Evolutionary conservation across 768 basidiomycete genomes (phyloP).

Genomic region (Pulveroboletus sp.): DNA sequence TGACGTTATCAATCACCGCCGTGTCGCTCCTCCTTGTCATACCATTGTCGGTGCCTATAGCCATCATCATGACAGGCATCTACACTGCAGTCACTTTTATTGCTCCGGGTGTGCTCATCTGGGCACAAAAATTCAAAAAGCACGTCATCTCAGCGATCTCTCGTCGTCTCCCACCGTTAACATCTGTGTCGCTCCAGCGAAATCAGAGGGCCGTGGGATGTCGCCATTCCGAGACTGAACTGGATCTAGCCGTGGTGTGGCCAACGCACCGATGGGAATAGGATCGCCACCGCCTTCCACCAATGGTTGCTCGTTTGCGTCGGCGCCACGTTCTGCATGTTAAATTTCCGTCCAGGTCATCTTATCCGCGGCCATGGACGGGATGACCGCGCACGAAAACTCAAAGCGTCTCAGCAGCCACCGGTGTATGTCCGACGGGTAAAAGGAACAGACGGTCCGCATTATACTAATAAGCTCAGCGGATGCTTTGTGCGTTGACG

Average conservation of each 20-base stretch:
- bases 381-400: slow-evolving; percentile 1
- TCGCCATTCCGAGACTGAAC: slow-evolving; percentile 72
- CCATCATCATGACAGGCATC: slow-evolving; percentile 48
- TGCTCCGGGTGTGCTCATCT: slow-evolving; percentile 72
- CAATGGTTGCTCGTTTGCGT: slow-evolving; percentile 13
- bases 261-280: slow-evolving; percentile 22
- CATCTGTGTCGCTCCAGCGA: slow-evolving; percentile 50
- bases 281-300: slow-evolving; percentile 27
- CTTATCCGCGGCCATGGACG: slow-evolving; percentile 25
- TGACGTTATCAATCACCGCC: slow-evolving; percentile 54
- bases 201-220: slow-evolving; percentile 89
- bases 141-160: slow-evolving; percentile 33
- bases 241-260: slow-evolving; percentile 29
- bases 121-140: slow-evolving; percentile 91
- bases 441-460: slow-evolving; percentile 4
- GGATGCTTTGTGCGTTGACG: slow-evolving; percentile 25
- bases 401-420: background rate
- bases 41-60: slow-evolving; percentile 53
- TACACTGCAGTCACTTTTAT: slow-evolving; percentile 63
- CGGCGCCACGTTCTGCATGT: slow-evolving; percentile 13
- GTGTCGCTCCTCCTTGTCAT: slow-evolving; percentile 51
- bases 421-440: slow-evolving; percentile 12
- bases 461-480: slow-evolving; percentile 2
- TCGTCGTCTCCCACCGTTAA: slow-evolving; percentile 11
- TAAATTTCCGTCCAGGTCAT: slow-evolving; percentile 24